Evolutionary conservation across 257 asterid species (phyloP).

Genomic region (Cynanchum wilfordii): DNA sequence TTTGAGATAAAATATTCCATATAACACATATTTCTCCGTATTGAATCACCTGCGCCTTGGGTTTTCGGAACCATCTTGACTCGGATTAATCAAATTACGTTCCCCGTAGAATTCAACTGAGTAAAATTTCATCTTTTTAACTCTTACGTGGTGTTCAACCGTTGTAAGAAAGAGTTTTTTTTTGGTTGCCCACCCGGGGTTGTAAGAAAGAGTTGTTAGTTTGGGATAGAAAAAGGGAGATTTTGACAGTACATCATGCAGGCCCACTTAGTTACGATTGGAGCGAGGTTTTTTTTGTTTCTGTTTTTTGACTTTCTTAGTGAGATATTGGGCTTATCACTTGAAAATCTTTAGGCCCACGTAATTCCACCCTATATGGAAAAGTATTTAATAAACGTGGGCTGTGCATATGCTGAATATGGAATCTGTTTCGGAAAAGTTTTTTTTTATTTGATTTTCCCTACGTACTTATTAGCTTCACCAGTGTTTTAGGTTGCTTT

Average conservation of each 20-base stretch:
- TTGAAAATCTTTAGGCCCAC: neutral
- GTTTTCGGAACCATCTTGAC: no score
- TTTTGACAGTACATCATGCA: neutral
- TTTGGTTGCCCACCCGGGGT: no score
- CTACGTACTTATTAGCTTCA: neutral
- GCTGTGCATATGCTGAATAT: neutral
- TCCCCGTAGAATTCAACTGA: no score
- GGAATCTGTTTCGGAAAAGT: neutral
- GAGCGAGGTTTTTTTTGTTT: neutral
- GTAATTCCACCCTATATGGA: neutral
- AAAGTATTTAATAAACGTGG: neutral
- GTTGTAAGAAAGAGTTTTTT: no score
- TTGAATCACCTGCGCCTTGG: no score
- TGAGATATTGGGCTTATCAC: neutral
- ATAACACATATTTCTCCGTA: no score
- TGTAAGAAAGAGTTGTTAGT: no score
- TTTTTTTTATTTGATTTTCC: neutral
- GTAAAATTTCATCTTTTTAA: no score
- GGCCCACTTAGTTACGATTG: neutral
- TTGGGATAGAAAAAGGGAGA: neutral
- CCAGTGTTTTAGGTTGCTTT: neutral
- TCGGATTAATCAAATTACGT: no score
- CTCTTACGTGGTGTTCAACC: no score
- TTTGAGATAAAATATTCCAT: no score
- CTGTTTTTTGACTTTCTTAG: neutral